A percentile compares a stretch with the other conserved stretches of the same genome.
phyloP scores from a whole-genome alignment of 345 rosid genomes.

The Brassica cretica region DNA sequence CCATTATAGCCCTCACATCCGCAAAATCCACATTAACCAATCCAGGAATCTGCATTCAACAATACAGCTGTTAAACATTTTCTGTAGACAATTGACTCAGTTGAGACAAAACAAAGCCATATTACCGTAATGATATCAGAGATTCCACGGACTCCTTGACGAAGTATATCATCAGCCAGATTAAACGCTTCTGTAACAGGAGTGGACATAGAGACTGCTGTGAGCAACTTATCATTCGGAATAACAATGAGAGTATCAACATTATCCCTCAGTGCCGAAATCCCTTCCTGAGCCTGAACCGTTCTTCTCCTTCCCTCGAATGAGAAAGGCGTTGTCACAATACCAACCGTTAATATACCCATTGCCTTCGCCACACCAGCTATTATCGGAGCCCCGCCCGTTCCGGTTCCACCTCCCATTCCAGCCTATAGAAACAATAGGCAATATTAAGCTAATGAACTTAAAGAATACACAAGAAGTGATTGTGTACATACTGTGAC shows the following conservation, averaged over 20 bases:
- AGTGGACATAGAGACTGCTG: not conserved
- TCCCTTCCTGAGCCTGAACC: not conserved
- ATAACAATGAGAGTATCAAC: not conserved
- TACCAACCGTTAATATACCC: not conserved
- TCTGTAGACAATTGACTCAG: not conserved
- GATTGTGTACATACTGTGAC: not conserved
- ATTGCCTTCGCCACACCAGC: not conserved
- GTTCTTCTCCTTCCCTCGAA: not conserved
- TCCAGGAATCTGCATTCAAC: not conserved
- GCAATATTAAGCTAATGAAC: not conserved
- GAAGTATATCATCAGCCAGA: not conserved
- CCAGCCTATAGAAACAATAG: not conserved
- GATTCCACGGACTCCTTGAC: not conserved
- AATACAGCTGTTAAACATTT: not conserved
- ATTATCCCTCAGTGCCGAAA: not conserved
- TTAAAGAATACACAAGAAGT: not conserved
- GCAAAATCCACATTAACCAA: not conserved
- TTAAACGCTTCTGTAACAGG: not conserved
- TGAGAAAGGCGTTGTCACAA: not conserved
- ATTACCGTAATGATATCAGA: not conserved
- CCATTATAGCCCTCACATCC: not conserved
- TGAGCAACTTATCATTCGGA: not conserved
- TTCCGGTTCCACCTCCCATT: conserved; percentile 1
- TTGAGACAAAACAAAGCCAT: not conserved
- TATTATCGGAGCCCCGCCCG: not conserved